Evolutionary conservation across 2,329 filamentous ascomycete species (phyloP).

Genomic region (Calycina herbarum): DNA sequence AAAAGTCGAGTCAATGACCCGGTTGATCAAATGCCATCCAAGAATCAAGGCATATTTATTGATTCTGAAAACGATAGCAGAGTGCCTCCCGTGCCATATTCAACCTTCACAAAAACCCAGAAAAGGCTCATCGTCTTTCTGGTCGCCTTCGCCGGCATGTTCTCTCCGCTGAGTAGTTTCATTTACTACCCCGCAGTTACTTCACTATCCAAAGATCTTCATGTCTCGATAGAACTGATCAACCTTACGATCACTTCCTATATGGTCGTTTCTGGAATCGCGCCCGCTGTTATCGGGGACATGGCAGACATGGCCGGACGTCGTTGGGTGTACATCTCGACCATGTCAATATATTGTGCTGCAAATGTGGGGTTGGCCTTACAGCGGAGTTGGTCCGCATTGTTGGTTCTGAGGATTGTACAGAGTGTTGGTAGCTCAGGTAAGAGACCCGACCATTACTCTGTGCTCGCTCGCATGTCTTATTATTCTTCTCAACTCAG

Average conservation of each 20-base stretch:
- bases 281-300: conserved; percentile 36
- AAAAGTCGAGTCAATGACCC: not conserved
- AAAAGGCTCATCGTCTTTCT: conserved; percentile 29
- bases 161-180: conserved; percentile 33
- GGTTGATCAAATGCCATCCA: not conserved
- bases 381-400: conserved; percentile 47
- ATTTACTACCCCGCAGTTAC: conserved; percentile 46
- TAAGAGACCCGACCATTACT: not conserved
- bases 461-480: no score
- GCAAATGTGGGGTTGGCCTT: conserved; percentile 56
- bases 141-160: conserved; percentile 29
- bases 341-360: conserved; percentile 51
- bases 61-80: not conserved
- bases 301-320: conserved; percentile 58
- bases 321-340: conserved; percentile 52
- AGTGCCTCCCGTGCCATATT: conserved; percentile 6
- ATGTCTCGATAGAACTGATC: conserved; percentile 33
- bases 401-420: conserved; percentile 54
- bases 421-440: conserved; percentile 51
- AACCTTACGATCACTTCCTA: conserved; percentile 20
- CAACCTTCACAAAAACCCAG: conserved; percentile 14
- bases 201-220: conserved; percentile 42
- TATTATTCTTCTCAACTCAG: no score
- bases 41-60: not conserved
- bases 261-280: conserved; percentile 50